A percentile compares a stretch with the other conserved stretches of the same genome.
Evolutionary conservation across 2,329 filamentous ascomycete genomes (phyloP).

Genomic region (Alternaria brassicae): DNA sequence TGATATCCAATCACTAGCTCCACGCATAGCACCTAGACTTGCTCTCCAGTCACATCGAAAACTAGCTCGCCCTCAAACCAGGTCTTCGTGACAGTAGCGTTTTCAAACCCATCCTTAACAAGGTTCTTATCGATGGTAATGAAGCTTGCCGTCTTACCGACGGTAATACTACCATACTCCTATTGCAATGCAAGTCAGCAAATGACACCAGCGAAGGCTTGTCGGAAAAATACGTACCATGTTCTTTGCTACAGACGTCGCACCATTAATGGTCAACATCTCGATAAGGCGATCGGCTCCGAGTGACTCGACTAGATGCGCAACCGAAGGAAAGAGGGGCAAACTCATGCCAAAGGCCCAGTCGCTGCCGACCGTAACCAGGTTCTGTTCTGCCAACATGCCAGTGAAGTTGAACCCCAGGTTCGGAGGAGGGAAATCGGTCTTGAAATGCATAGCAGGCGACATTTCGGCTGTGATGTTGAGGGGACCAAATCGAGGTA

Average conservation of each 20-base stretch:
- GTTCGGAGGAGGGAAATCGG: conserved; percentile 24
- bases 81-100: conserved; percentile 37
- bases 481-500: conserved; percentile 34
- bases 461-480: conserved; percentile 48
- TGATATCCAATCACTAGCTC: too few relatives aligned
- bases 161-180: conserved; percentile 36
- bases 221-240: too few relatives aligned
- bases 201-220: conserved; percentile 18
- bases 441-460: conserved; percentile 20
- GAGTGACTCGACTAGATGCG: too few relatives aligned
- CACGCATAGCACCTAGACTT: too few relatives aligned
- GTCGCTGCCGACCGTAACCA: conserved; percentile 18
- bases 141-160: conserved; percentile 46
- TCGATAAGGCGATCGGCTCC: too few relatives aligned
- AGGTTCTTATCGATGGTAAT: conserved; percentile 41
- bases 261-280: too few relatives aligned
- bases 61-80: conserved; percentile 36
- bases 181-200: too few relatives aligned
- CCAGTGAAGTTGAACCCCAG: too few relatives aligned
- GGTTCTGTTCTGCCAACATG: conserved; percentile 21
- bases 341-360: too few relatives aligned
- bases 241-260: too few relatives aligned
- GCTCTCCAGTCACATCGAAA: neutral
- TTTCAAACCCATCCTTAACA: conserved; percentile 36
- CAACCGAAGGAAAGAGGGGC: too few relatives aligned